Percentiles rank a stretch among this genome's conserved stretches.
phyloP scores from a whole-genome alignment of 164 flowering plant genomes.

The Malania oleifera region DNA sequence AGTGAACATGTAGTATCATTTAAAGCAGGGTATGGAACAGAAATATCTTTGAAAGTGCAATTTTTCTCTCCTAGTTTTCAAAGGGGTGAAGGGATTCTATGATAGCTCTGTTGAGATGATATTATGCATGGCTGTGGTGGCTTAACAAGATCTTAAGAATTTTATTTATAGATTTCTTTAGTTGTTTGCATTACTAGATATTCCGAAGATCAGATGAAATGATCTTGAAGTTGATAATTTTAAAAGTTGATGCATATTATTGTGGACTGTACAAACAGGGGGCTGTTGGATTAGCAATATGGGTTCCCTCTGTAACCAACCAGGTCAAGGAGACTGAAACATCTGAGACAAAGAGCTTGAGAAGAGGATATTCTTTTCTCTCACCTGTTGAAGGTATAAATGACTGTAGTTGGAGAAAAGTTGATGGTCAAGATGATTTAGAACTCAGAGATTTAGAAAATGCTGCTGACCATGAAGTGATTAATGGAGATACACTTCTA shows the following conservation, averaged over 20 bases:
- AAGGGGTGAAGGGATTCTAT: neutral
- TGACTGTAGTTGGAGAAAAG: neutral
- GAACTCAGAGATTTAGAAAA: neutral
- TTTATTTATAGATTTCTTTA: no score
- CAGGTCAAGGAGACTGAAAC: neutral
- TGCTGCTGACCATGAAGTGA: neutral
- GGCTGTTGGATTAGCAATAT: conserved; percentile 9
- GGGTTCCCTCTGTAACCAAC: conserved; percentile 4
- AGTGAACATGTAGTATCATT: no score
- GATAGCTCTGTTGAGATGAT: neutral
- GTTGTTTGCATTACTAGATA: neutral
- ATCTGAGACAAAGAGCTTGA: conserved; percentile 2
- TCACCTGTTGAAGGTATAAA: neutral
- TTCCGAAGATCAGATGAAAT: neutral
- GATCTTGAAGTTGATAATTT: neutral
- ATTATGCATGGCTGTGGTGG: no score
- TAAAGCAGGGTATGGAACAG: no score
- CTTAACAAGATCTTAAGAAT: no score
- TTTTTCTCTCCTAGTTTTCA: neutral
- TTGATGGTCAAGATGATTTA: neutral
- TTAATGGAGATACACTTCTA: neutral
- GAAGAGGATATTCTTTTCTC: conserved; percentile 5
- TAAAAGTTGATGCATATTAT: neutral
- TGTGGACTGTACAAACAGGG: conserved; percentile 1
- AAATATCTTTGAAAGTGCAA: no score